These are phyloP conservation scores for Trichophaea hybrida DNA, from an alignment of 2,329 filamentous ascomycete genomes.

Conservation along the genomic window DNA sequence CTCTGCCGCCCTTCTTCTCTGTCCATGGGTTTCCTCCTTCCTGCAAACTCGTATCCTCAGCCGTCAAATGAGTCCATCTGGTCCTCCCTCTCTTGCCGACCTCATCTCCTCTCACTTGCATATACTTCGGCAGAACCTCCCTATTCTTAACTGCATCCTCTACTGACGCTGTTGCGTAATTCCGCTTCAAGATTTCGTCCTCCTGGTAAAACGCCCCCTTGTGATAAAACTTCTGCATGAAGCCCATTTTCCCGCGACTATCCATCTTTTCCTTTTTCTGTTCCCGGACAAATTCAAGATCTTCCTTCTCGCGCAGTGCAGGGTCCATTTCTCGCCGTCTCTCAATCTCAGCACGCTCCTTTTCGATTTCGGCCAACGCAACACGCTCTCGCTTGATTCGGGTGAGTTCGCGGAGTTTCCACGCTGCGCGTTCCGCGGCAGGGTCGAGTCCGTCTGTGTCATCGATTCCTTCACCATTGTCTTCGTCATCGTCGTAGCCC, in stretches of 20 bases:
- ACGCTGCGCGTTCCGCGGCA: conserved; percentile 76
- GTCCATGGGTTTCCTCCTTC: conserved; percentile 32
- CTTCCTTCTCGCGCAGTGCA: conserved; percentile 74
- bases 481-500: conserved; percentile 67
- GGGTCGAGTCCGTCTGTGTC: conserved; percentile 79
- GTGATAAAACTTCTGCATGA: conserved; percentile 94
- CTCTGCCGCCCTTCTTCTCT: conserved; percentile 29
- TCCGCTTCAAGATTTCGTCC: conserved; percentile 57
- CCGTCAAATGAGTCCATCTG: conserved; percentile 74
- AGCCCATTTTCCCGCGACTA: conserved; percentile 63
- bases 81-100: conserved; percentile 83
- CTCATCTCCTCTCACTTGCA: conserved; percentile 85
- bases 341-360: conserved; percentile 78
- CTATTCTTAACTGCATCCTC: conserved; percentile 71
- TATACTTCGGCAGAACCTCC: conserved; percentile 71
- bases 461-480: conserved; percentile 61
- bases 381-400: conserved; percentile 77
- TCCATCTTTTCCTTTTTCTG: conserved; percentile 68
- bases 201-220: conserved; percentile 92
- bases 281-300: conserved; percentile 58
- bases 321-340: conserved; percentile 71
- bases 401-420: conserved; percentile 83
- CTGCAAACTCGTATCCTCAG: conserved; percentile 84
- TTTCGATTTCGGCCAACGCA: conserved; percentile 68
- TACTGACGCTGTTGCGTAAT: conserved; percentile 74